Evolutionary conservation across 108 stramenopile species (phyloP).

Genomic region (Conticribra weissflogii): DNA sequence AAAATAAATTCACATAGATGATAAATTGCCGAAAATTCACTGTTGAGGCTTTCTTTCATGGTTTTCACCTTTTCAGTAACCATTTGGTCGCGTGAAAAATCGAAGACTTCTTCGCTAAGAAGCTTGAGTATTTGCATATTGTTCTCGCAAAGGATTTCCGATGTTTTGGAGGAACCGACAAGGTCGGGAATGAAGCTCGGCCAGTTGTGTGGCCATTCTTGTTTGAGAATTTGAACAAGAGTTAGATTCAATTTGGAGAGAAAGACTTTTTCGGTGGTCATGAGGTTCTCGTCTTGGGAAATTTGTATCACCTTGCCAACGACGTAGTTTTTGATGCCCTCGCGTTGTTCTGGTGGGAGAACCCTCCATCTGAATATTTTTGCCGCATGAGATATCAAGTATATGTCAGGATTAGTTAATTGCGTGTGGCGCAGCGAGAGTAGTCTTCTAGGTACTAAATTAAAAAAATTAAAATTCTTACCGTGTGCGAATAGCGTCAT

Average conservation of each 20-base stretch:
- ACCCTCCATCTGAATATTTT: conserved; percentile 82
- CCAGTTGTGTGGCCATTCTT: conserved; percentile 99
- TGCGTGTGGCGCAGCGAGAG: neutral
- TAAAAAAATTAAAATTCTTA: conserved; percentile 34
- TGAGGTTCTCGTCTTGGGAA: conserved; percentile 70
- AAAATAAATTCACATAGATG: conserved; percentile 97
- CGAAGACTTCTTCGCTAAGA: conserved; percentile 98
- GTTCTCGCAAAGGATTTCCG: conserved; percentile 98
- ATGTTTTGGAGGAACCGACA: conserved; percentile 87
- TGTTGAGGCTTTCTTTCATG: conserved; percentile 90
- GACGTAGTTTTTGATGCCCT: conserved; percentile 97
- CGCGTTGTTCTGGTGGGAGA: conserved; percentile 88
- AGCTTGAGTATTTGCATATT: conserved; percentile 99
- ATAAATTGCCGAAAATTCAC: conserved; percentile 95
- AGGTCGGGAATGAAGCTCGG: conserved; percentile 97
- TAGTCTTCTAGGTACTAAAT: neutral
- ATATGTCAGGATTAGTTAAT: neutral
- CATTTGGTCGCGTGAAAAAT: conserved; percentile 97
- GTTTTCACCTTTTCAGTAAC: conserved; percentile 91
- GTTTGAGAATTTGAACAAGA: conserved; percentile 98
- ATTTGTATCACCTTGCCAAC: conserved; percentile 95
- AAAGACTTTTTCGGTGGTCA: conserved; percentile 70
- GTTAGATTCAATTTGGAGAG: conserved; percentile 94
- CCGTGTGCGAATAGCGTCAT: conserved; percentile 88
- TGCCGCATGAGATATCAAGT: neutral